Base-by-base conservation (phyloP, 306 rosid species). In the Prunus mira region DNA sequence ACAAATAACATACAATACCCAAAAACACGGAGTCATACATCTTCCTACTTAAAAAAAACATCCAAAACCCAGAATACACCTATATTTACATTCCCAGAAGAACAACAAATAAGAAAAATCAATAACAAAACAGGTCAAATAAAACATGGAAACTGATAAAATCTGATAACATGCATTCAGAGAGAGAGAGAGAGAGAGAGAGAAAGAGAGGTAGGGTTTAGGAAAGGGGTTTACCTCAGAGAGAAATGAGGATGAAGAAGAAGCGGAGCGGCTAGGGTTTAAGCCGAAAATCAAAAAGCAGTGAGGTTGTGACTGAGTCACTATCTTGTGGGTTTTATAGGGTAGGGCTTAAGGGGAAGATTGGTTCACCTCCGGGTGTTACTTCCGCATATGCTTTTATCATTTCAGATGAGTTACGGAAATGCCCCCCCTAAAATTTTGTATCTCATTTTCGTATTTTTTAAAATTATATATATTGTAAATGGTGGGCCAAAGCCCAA, bases 251-350 rank as follows among this genome's bases (percentile, higher is more conserved):
- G 47, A 0, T 56, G 45, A 7, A 38, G 43, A 38, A 38, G 43
- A 41, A 43, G 5, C 0, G 71, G 61, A 84, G 87, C 86, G 88
- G 91, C 90, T 88, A 91, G 96, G 96, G 93, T 87, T 88, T 87
- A 88, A 82, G 84, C 67, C 30, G 46, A 46, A 62, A 19, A 28
- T 5, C 34, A 15, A 51, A 17, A 1, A 12, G 2, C 12, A 0
- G 1, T 0, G 11, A 34, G 14, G 43, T 15, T 17, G 13, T 8
- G 3, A 43, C 9, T 17, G 18, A 41, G 12, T 0, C 30, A 76
- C 67, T 82, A 80, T 76, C 67, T 50, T 47, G 12, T 11, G 32
- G 4, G 2, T 67, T 76, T 76, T 76, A 76, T 56, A 67, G 22
- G 13, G 8, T 9, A 9, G 30, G 2, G 24, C 15, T 25, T 56